These are phyloP conservation scores for Rhizopus stolonifer DNA, from an alignment of 371 early-diverging fungal species.

Conservation along the genomic window DNA sequence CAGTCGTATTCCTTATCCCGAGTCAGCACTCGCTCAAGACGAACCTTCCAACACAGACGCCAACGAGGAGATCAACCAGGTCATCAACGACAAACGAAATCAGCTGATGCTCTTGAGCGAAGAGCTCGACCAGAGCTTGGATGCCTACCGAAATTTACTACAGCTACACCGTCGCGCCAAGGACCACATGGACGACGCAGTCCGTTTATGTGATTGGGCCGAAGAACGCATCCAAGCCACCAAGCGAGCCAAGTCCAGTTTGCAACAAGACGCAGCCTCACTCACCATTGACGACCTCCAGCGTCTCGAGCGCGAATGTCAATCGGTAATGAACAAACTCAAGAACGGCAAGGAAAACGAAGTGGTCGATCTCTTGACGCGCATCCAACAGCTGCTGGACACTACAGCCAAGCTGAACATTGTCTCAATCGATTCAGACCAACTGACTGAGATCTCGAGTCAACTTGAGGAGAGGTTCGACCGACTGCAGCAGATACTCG, in stretches of 20 bases:
- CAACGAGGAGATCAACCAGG: conserved; percentile 31
- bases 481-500: conserved; percentile 27
- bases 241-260: conserved; percentile 23
- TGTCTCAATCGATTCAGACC: conserved; percentile 21
- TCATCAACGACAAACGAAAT: conserved; percentile 25
- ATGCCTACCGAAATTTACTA: conserved; percentile 31
- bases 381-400: conserved; percentile 31
- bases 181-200: conserved; percentile 36
- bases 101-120: conserved; percentile 32
- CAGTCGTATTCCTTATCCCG: conserved; percentile 39
- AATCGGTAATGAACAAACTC: conserved; percentile 18
- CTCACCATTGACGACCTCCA: conserved; percentile 32
- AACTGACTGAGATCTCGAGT: conserved; percentile 24
- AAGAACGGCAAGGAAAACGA: conserved; percentile 39
- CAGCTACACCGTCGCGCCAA: conserved; percentile 33
- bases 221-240: conserved; percentile 30
- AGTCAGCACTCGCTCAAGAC: conserved; percentile 21
- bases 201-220: conserved; percentile 41
- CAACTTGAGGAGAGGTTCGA: conserved; percentile 35
- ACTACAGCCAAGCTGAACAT: conserved; percentile 13
- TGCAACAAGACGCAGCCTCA: conserved; percentile 16
- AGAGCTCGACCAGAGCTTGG: conserved; percentile 31
- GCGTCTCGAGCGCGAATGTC: conserved; percentile 31
- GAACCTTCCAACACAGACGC: conserved; percentile 26
- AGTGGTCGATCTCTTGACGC: conserved; percentile 35